A percentile compares a stretch with the other conserved stretches of the same genome.
phyloP scores from a whole-genome alignment of 345 rosid species.

The Brassica nigra region DNA sequence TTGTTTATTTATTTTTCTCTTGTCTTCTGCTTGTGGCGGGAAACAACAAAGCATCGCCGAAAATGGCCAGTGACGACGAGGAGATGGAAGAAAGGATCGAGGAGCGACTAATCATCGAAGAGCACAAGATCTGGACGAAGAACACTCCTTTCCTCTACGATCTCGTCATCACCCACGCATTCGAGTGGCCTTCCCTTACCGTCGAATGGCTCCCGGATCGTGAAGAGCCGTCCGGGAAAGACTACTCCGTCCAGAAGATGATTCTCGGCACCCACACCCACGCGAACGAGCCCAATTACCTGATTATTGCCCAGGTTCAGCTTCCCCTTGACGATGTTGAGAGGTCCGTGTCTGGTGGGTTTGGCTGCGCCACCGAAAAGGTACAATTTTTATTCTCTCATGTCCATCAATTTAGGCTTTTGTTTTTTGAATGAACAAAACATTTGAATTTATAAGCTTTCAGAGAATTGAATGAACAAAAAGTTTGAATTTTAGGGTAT shows the following conservation, averaged over 20 bases:
- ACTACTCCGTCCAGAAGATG: not conserved
- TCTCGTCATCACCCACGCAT: not conserved
- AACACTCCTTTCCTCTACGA: conserved; percentile 3
- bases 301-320: not conserved
- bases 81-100: not conserved
- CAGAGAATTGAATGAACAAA: not conserved
- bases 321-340: not conserved
- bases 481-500: not conserved
- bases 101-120: not conserved
- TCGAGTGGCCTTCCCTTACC: not conserved
- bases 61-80: not conserved
- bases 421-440: not conserved
- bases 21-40: not conserved
- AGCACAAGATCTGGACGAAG: not conserved
- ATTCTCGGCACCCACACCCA: not conserved
- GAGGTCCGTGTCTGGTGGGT: not conserved
- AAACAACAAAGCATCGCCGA: not conserved
- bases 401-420: not conserved
- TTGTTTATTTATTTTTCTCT: not conserved
- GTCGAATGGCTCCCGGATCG: not conserved
- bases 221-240: not conserved
- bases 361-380: not conserved
- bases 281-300: not conserved
- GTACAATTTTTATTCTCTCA: not conserved
- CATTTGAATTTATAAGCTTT: not conserved